phyloP scores from a whole-genome alignment of 352 stramenopile genomes.

The Phytopythium chamaehyphon region DNA sequence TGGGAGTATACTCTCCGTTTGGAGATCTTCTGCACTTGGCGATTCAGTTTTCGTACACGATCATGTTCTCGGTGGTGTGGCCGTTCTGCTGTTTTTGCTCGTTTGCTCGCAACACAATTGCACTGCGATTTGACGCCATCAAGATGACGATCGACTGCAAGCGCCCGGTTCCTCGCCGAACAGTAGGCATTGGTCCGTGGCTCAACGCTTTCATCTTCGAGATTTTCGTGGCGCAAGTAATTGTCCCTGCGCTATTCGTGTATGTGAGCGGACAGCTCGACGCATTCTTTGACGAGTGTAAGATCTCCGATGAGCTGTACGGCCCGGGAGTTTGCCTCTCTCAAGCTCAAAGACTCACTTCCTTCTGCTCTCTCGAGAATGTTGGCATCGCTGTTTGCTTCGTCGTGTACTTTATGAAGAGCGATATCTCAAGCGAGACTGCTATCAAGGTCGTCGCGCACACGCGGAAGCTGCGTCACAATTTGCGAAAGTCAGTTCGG shows the following conservation, averaged over 20 bases:
- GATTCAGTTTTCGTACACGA: slow-evolving; percentile 69
- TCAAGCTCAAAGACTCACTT: slow-evolving; percentile 19
- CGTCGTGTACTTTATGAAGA: slow-evolving; percentile 51
- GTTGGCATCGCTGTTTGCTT: slow-evolving; percentile 40
- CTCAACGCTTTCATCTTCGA: slow-evolving; percentile 52
- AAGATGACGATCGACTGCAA: slow-evolving; percentile 70
- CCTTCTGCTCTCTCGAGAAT: slow-evolving; percentile 51
- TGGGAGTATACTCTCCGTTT: slow-evolving; percentile 52
- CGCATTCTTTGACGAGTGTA: slow-evolving; percentile 36
- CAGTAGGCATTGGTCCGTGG: slow-evolving; percentile 55
- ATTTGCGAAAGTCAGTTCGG: slow-evolving; percentile 49
- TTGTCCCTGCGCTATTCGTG: slow-evolving; percentile 55
- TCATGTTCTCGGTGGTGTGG: slow-evolving; percentile 67
- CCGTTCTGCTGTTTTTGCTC: slow-evolving; percentile 56
- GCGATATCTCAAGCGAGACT: slow-evolving; percentile 47
- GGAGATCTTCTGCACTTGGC: slow-evolving; percentile 51
- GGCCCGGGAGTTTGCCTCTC: slow-evolving; percentile 30
- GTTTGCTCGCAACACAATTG: slow-evolving; percentile 43
- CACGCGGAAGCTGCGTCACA: slow-evolving; percentile 46
- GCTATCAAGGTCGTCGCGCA: slow-evolving; percentile 52
- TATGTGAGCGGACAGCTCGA: slow-evolving; percentile 63
- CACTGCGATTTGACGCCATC: slow-evolving; percentile 56
- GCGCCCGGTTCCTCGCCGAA: slow-evolving; percentile 37
- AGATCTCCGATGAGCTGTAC: slow-evolving; percentile 32
- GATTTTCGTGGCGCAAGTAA: slow-evolving; percentile 38